Conservation (phyloP, 2,329 filamentous ascomycete genomes). For the Penicillium sp. region DNA sequence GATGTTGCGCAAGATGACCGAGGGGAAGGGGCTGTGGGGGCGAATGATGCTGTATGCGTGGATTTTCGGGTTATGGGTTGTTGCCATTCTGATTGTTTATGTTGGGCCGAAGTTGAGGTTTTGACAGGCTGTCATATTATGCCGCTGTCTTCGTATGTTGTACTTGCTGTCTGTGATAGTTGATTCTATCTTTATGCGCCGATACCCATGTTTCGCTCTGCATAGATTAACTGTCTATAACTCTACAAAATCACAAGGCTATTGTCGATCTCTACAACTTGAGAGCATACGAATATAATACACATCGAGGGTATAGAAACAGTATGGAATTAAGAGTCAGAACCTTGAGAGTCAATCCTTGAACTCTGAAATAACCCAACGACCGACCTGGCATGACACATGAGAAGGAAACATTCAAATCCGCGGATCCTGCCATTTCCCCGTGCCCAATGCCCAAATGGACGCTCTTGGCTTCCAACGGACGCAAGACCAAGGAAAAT, state of each 20-base stretch:
- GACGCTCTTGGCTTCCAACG: slow-evolving; percentile 28
- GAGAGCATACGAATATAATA: not conserved
- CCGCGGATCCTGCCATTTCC: slow-evolving; percentile 32
- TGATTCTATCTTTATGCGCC: not conserved
- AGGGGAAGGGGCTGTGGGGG: slow-evolving; percentile 85
- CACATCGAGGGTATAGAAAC: not conserved
- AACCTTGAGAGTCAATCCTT: slow-evolving; percentile 27
- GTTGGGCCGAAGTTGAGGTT: slow-evolving; percentile 85
- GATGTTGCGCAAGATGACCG: slow-evolving; percentile 72
- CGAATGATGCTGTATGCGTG: slow-evolving; percentile 79
- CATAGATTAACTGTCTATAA: not conserved
- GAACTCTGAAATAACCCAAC: slow-evolving; percentile 34
- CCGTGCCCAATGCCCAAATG: slow-evolving; percentile 26
- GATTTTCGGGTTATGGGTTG: slow-evolving; percentile 79
- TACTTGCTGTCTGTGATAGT: not conserved
- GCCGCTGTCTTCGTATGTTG: not conserved
- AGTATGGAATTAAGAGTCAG: slow-evolving; percentile 19
- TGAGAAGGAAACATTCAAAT: slow-evolving; percentile 38
- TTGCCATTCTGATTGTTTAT: slow-evolving; percentile 76
- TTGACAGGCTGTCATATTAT: slow-evolving; percentile 39
- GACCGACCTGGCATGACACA: slow-evolving; percentile 40
- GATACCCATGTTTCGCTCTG: slow-evolving; percentile 1
- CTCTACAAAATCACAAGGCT: not conserved
- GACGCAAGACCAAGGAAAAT: slow-evolving; percentile 29
- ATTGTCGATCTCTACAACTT: not conserved